Evolutionary conservation across 768 basidiomycete species (phyloP).

Genomic region (Neoboletus brunneissimus): DNA sequence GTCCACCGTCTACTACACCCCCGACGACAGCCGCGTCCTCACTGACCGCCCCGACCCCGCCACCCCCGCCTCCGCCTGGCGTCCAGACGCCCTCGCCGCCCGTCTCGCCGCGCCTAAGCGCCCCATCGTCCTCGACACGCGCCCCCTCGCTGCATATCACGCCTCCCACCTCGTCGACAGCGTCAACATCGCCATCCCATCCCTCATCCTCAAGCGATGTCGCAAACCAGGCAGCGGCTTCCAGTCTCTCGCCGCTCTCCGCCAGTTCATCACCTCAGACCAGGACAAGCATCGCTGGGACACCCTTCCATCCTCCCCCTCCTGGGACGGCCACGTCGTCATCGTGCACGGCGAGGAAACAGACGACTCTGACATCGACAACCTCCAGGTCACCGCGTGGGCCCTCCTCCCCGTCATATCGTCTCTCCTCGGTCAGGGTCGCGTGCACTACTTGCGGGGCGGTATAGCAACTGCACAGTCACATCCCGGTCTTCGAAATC

Average conservation of each 20-base stretch:
- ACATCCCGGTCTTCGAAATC: constrained; percentile 52
- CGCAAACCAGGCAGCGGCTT: constrained; percentile 69
- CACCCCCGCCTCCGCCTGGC: constrained; percentile 35
- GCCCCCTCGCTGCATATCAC: constrained; percentile 64
- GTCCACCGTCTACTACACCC: constrained; percentile 52
- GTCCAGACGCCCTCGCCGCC: constrained; percentile 45
- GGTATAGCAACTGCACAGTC: constrained; percentile 63
- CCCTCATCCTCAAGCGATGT: constrained; percentile 84
- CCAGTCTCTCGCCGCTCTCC: constrained; percentile 62
- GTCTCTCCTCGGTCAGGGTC: constrained; percentile 54
- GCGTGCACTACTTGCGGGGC: constrained; percentile 67
- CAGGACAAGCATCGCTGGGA: constrained; percentile 73
- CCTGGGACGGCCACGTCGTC: constrained; percentile 70
- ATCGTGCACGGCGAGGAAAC: constrained; percentile 79
- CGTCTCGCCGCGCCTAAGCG: constrained; percentile 48
- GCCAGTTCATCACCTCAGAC: constrained; percentile 81
- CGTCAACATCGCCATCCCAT: constrained; percentile 85
- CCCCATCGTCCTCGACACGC: constrained; percentile 81
- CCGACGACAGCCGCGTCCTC: constrained; percentile 32
- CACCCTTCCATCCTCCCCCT: constrained; percentile 41
- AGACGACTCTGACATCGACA: constrained; percentile 60
- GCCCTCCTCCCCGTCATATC: constrained; percentile 61
- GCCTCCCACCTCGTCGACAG: constrained; percentile 63
- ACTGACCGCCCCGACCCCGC: constrained; percentile 20
- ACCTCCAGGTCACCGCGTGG: constrained; percentile 62